Base-by-base conservation (phyloP, 495 filamentous ascomycete species). In the Lentithecium fluviatile region DNA sequence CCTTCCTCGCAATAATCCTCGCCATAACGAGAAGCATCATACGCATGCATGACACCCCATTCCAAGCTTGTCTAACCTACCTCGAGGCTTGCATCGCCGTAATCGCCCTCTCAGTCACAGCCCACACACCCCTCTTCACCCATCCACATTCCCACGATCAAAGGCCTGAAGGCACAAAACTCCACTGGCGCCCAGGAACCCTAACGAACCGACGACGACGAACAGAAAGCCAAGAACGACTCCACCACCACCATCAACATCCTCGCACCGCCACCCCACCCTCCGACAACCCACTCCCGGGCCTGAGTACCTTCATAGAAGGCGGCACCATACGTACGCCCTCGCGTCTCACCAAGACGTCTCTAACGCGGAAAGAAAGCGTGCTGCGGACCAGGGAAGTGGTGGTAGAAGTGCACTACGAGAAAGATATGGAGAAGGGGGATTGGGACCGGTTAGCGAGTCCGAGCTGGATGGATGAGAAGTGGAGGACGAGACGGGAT, bases 401-500 rank as follows among this genome's bases (percentile, higher is more conserved):
- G 6, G 40, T 43, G 5, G 40, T 43, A 15, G 40, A 43, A 43
- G 40, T 43, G 40, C 40, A 43, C 13, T 43, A 43, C 13, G 40
- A 20, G 40, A 43, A 43, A n/a, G 40, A 43, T 20, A 3, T 43
- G 40, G 40, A 43, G 13, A 43, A 43, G 40, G 40, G 15, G 6
- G 13, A 43, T 20, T 6, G 40, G 13, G 40, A 43, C 40, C 4
- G 40, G 6, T 15, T 43, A n/a, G 40, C 40, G 40, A 43, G 40
- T 43, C 40, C 40, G 3, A 43, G 40, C 40, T 43, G 40, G 40
- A 43, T 43, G 40, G 40, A 43, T 3, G 40, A 43, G 40, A 43
- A 43, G 19, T 43, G 40, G 40, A 43, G 15, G 29, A 32, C 10
- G 10, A 32, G 29, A 32, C 29, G 29, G 29, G 10, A 10, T 32